Percentiles rank a stretch among this genome's conserved stretches.
phyloP scores from a whole-genome alignment of 257 asterid genomes.

The Scutellaria minor region DNA sequence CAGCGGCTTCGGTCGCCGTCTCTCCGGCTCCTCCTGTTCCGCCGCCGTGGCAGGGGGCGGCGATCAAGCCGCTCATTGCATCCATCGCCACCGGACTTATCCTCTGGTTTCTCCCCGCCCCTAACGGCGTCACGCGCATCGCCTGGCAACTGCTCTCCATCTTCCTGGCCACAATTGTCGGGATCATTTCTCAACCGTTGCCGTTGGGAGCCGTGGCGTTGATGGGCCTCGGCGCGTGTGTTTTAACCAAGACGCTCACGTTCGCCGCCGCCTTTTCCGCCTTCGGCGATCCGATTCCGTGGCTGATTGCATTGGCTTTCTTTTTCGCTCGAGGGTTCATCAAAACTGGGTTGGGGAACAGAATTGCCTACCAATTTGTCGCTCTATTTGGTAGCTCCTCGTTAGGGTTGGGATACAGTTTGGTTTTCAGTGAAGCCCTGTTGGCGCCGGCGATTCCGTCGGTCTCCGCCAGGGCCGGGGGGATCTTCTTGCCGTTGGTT shows the following conservation, averaged over 20 bases:
- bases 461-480: constrained; percentile 96
- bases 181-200: constrained; percentile 88
- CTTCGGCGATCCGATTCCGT: constrained; percentile 94
- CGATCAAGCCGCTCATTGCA: constrained; percentile 74
- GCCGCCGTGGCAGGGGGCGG: constrained; percentile 82
- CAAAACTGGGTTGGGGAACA: constrained; percentile 88
- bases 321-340: constrained; percentile 95
- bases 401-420: constrained; percentile 87
- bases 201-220: constrained; percentile 95
- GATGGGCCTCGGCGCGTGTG: constrained; percentile 89
- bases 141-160: constrained; percentile 92
- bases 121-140: constrained; percentile 70
- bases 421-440: constrained; percentile 92
- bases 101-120: constrained; percentile 83
- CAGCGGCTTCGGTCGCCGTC: constrained; percentile 39
- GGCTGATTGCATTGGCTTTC: constrained; percentile 94
- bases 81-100: constrained; percentile 78
- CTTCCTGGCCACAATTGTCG: constrained; percentile 89
- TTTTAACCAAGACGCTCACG: constrained; percentile 81
- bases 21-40: constrained; percentile 41
- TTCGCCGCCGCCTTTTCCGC: constrained; percentile 96
- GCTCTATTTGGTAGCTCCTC: constrained; percentile 87
- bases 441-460: constrained; percentile 97
- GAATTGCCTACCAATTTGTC: constrained; percentile 93
- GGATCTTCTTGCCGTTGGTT: constrained; percentile 89